phyloP scores from a whole-genome alignment of 495 filamentous ascomycete species.

The Penicillium ochrochloron region DNA sequence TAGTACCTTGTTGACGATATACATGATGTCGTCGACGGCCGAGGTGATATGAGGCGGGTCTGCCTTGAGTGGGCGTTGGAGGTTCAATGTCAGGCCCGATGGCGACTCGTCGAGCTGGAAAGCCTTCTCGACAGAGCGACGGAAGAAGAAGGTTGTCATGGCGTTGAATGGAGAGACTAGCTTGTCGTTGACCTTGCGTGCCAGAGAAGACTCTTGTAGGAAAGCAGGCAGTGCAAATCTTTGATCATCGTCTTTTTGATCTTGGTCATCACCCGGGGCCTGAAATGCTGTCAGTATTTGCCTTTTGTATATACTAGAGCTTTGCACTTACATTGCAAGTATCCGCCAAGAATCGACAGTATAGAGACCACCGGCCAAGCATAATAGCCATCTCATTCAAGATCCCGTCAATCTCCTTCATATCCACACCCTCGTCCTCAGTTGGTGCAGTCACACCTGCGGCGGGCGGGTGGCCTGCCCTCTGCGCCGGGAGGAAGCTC shows the following conservation, averaged over 20 bases:
- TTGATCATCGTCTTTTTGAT: slow-evolving; percentile 32
- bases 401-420: slow-evolving; percentile 89
- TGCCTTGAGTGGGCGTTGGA: slow-evolving; percentile 63
- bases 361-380: slow-evolving; percentile 92
- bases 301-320: slow-evolving; percentile 16
- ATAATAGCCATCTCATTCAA: slow-evolving; percentile 87
- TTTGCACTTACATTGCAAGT: slow-evolving; percentile 71
- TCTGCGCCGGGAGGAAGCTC: slow-evolving; percentile 79
- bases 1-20: slow-evolving; percentile 91
- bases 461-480: slow-evolving; percentile 69
- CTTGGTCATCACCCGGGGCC: slow-evolving; percentile 30
- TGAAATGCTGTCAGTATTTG: slow-evolving; percentile 28
- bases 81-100: slow-evolving; percentile 72
- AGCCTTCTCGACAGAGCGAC: slow-evolving; percentile 92
- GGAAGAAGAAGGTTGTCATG: slow-evolving; percentile 95
- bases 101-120: slow-evolving; percentile 99
- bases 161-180: slow-evolving; percentile 79
- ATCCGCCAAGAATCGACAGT: slow-evolving; percentile 82
- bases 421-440: slow-evolving; percentile 91
- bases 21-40: slow-evolving; percentile 98
- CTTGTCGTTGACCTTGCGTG: slow-evolving; percentile 72
- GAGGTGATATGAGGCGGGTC: slow-evolving; percentile 92
- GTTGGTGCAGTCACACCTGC: slow-evolving; percentile 52
- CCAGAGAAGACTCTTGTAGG: slow-evolving; percentile 72
- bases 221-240: slow-evolving; percentile 63